Conservation (phyloP, 305 asterid species). For the Fraxinus velutina region DNA sequence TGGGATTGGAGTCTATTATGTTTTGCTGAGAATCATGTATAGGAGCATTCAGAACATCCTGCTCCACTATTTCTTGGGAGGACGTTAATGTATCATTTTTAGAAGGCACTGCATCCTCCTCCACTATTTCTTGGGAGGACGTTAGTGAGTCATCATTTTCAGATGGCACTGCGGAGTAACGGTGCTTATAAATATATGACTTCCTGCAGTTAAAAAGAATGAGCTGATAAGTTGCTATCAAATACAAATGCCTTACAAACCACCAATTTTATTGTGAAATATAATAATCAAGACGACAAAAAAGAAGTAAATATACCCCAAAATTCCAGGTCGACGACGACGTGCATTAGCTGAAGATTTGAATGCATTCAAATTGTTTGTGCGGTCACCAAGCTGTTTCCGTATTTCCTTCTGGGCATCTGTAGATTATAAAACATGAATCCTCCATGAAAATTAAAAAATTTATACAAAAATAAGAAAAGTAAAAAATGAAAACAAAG, state of each 20-base stretch:
- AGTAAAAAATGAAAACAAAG: not conserved
- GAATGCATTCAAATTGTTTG: conserved; percentile 29
- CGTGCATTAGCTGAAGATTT: conserved; percentile 42
- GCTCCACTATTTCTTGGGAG: conserved; percentile 32
- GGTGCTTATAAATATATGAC: conserved; percentile 54
- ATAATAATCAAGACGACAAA: conserved; percentile 17
- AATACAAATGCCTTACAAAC: conserved; percentile 1
- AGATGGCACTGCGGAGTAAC: conserved; percentile 34
- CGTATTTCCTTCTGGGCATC: conserved; percentile 72
- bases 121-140: conserved; percentile 30
- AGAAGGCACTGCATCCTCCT: conserved; percentile 28
- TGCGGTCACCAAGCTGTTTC: conserved; percentile 49
- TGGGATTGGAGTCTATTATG: conserved; percentile 28
- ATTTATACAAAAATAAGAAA: not conserved
- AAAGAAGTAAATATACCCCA: conserved; percentile 47
- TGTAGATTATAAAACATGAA: conserved; percentile 27
- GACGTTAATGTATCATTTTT: conserved; percentile 31
- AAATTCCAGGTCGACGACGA: conserved; percentile 61
- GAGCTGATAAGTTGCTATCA: conserved; percentile 3
- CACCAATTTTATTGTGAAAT: conserved; percentile 12
- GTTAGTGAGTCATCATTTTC: conserved; percentile 38
- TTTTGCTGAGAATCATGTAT: conserved; percentile 34
- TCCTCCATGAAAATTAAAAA: conserved; percentile 10
- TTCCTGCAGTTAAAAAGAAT: conserved; percentile 40
- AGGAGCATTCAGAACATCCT: conserved; percentile 33